phyloP scores from a whole-genome alignment of 805 yeast species.

The Candida railenensis region DNA sequence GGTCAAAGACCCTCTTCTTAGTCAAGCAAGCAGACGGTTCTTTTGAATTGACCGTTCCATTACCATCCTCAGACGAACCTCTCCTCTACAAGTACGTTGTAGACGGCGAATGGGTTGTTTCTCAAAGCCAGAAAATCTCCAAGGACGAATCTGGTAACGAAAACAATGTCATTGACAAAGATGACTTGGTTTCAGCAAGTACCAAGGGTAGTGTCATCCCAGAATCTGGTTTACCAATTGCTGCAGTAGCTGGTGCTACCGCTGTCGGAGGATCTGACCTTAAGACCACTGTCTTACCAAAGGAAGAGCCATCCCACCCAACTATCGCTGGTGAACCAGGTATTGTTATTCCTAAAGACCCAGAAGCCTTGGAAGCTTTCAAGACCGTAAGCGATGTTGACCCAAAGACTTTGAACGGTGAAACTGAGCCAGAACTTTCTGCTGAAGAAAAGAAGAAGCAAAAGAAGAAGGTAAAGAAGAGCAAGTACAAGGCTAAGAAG shows the following conservation, averaged over 20 bases:
- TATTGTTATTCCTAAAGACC: constrained; percentile 59
- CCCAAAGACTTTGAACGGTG: constrained; percentile 50
- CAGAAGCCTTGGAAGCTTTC: constrained; percentile 67
- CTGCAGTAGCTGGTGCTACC: constrained; percentile 8
- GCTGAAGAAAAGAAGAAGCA: constrained; percentile 40
- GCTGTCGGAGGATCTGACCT: constrained; percentile 11
- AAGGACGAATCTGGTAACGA: constrained; percentile 50
- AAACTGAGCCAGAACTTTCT: constrained; percentile 19
- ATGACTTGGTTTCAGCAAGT: constrained; percentile 27
- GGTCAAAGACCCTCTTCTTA: constrained; percentile 58
- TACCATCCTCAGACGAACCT: constrained; percentile 40
- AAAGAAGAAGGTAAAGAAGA: constrained; percentile 45
- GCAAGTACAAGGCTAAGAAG: constrained; percentile 42
- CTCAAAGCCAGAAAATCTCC: constrained; percentile 37
- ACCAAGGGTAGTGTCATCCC: constrained; percentile 27
- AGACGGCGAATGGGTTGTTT: constrained; percentile 63
- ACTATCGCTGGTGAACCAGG: constrained; percentile 71
- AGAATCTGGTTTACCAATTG: constrained; percentile 22
- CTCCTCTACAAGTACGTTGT: constrained; percentile 62
- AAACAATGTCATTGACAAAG: constrained; percentile 47
- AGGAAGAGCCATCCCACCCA: constrained; percentile 30
- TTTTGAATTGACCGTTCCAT: constrained; percentile 60
- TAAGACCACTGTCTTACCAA: constrained; percentile 39
- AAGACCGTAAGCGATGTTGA: constrained; percentile 42
- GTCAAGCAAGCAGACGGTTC: constrained; percentile 61